phyloP scores from a whole-genome alignment of 2,329 filamentous ascomycete species.

The Talaromyces albobiverticillius region DNA sequence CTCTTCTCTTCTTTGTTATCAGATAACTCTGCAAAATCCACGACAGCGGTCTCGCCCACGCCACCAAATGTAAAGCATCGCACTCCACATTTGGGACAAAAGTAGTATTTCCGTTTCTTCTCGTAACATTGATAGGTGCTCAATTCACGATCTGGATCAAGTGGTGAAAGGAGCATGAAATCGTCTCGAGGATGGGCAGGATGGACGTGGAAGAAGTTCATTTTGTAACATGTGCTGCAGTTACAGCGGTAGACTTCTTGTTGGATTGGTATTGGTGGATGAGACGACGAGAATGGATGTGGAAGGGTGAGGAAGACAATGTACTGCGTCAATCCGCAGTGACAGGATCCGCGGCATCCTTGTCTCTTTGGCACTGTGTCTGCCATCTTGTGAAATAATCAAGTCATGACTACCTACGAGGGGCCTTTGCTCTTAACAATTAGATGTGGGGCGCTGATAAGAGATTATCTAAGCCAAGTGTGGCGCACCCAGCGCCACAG shows the following conservation, averaged over 20 bases:
- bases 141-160: neutral
- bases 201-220: neutral
- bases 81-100: slow-evolving; percentile 3
- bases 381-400: neutral
- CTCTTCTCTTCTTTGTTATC: neutral
- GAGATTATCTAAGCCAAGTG: neutral
- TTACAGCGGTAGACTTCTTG: neutral
- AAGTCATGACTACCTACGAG: no score
- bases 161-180: neutral
- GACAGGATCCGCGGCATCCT: slow-evolving; percentile 1
- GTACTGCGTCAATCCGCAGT: slow-evolving; percentile 4
- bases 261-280: neutral
- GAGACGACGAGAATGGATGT: slow-evolving; percentile 1
- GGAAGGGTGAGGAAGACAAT: slow-evolving; percentile 3
- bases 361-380: neutral
- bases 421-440: no score
- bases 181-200: neutral
- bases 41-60: neutral
- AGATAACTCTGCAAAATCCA: neutral
- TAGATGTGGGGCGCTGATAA: no score
- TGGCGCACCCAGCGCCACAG: neutral
- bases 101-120: slow-evolving; percentile 2
- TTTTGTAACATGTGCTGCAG: neutral
- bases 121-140: neutral
- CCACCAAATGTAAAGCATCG: neutral